Base-by-base conservation (phyloP, 805 yeast species). In the Peterozyma xylosa region DNA sequence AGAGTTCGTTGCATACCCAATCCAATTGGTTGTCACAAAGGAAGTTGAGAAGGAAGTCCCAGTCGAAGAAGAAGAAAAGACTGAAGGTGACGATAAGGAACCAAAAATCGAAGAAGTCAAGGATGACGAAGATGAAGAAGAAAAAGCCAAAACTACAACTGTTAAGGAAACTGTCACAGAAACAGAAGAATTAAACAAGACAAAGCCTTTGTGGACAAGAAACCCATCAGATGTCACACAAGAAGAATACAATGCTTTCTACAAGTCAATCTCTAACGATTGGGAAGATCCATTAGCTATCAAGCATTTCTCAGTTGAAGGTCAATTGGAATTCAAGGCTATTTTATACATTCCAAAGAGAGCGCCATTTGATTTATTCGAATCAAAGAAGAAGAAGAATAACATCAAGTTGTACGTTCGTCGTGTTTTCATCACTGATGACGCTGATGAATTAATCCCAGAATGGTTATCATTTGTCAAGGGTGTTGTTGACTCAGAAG, bases 281-380 rank as follows among this genome's bases (percentile, higher is more conserved):
- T 93, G 99, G 99, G 99, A 93, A 77, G 99, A 93, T 68, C 99
- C 96, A 73, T 81, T 93, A 67, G 97, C 97, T 56, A 98, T 93
- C 57, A 93, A 93, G 81, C 99, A 93, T 76, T 93, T 93, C 80
- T 87, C 96, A 42, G 99, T 93, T 63, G 99, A 93, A 78, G 99
- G 99, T 79, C 99, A 93, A 78, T 81, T 93, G 62, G 99, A 93
- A 78, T 93, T 93, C 82, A 90, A 84, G 76, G 98, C 99, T 53
- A 93, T 93, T 64, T 76, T 93, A 61, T 93, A 88, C 64, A 80
- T 93, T 73, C 99, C 99, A 72, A 87, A 86, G 79, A 89, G 99
- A 78, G 97, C 99, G 60, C 99, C 99, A 71, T 87, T 93, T 64
- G 99, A 93, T 67, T 76, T 95, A 66, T 93, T 93, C 66, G 99